A percentile compares a stretch with the other conserved stretches of the same genome.
Evolutionary conservation across 208 protist genomes (phyloP).

Genomic region (Angomonas ambiguus): DNA sequence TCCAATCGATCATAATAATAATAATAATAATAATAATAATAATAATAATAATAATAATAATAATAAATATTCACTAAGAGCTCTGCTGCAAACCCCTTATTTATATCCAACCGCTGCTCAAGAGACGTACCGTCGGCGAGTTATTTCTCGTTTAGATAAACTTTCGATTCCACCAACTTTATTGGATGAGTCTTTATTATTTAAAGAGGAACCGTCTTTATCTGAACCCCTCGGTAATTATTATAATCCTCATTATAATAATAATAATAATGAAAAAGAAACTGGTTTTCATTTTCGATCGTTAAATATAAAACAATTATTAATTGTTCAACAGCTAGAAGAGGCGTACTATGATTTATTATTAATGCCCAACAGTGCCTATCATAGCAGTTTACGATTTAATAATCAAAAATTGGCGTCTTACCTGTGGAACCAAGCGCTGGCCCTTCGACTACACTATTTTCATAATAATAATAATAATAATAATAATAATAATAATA

Average conservation of each 20-base stretch:
- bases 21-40: no score
- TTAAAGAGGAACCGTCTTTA: not conserved
- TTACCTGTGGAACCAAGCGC: not conserved
- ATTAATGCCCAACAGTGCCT: not conserved
- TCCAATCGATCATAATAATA: no score
- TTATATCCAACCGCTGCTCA: not conserved
- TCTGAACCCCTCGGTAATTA: not conserved
- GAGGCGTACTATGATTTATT: not conserved
- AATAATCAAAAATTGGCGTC: not conserved
- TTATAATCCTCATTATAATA: not conserved
- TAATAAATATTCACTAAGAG: not conserved
- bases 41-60: not conserved
- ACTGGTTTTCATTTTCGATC: not conserved
- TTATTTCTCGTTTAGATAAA: not conserved
- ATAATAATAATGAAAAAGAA: conserved; percentile 2
- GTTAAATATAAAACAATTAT: not conserved
- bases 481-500: not conserved
- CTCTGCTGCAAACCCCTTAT: not conserved
- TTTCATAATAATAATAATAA: not conserved
- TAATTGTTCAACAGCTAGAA: not conserved
- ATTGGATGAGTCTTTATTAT: not conserved
- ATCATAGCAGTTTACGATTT: no score
- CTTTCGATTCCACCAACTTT: not conserved
- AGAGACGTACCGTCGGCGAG: not conserved
- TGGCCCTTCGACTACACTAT: not conserved